Evolutionary conservation across 2,329 filamentous ascomycete genomes (phyloP).

Genomic region (Diaporthe citri): DNA sequence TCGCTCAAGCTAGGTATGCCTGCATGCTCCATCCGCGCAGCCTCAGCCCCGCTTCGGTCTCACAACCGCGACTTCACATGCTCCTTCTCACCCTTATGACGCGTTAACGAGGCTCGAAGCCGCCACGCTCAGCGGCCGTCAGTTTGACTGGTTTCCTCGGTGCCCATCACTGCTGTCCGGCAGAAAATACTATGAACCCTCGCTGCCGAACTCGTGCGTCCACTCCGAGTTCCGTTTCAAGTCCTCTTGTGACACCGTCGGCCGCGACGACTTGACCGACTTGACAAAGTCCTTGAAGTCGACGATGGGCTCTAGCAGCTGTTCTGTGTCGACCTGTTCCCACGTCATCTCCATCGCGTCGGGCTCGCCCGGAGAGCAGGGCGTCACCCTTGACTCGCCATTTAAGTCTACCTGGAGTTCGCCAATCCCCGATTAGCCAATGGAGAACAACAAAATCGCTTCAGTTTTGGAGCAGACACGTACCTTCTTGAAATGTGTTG

Average conservation of each 20-base stretch:
- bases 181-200: conserved; percentile 69
- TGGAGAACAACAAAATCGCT: too few relatives aligned
- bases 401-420: conserved; percentile 75
- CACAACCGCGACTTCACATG: not conserved
- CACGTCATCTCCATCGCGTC: conserved; percentile 94
- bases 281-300: conserved; percentile 93
- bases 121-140: not conserved
- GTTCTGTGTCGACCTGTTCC: conserved; percentile 86
- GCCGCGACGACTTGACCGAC: conserved; percentile 87
- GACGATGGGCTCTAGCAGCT: conserved; percentile 87
- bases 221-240: conserved; percentile 88
- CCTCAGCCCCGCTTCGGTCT: not conserved
- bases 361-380: conserved; percentile 91
- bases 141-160: not conserved
- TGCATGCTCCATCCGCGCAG: too few relatives aligned
- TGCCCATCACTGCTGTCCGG: not conserved
- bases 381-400: conserved; percentile 77
- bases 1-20: not conserved
- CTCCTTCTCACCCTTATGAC: not conserved
- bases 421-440: conserved; percentile 34
- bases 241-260: conserved; percentile 91
- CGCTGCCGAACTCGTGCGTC: conserved; percentile 96
- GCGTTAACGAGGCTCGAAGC: not conserved
- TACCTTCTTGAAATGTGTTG: conserved; percentile 97
- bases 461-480: too few relatives aligned